Percentiles rank a stretch among this genome's conserved stretches.
These are phyloP conservation scores for Wickerhamomyces bovis DNA, from an alignment of 805 yeast species.

Conservation along the genomic window DNA sequence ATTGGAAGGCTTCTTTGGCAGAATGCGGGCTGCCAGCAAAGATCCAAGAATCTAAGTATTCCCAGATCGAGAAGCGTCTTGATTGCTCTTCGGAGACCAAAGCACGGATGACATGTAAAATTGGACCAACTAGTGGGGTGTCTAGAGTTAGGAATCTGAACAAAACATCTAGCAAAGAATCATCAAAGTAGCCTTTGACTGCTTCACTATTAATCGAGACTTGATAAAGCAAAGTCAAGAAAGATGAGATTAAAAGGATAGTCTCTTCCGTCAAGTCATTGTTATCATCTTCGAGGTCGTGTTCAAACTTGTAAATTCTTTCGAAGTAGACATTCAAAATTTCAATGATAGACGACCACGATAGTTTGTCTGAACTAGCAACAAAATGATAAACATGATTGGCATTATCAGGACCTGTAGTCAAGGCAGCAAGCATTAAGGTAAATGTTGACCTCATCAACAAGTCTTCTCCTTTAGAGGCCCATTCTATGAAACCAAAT, in stretches of 20 bases:
- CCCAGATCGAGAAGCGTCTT: slow-evolving; percentile 55
- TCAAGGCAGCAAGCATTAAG: slow-evolving; percentile 68
- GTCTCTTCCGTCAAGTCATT: slow-evolving; percentile 74
- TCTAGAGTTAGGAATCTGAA: slow-evolving; percentile 40
- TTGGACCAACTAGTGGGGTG: slow-evolving; percentile 47
- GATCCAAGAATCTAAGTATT: slow-evolving; percentile 62
- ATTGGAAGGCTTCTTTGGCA: slow-evolving; percentile 38
- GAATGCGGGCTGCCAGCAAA: slow-evolving; percentile 32
- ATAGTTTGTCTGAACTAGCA: slow-evolving; percentile 34
- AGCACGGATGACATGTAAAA: slow-evolving; percentile 50
- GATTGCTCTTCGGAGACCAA: slow-evolving; percentile 42
- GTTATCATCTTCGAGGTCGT: slow-evolving; percentile 33
- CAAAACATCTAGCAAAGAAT: slow-evolving; percentile 29
- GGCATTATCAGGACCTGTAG: slow-evolving; percentile 54
- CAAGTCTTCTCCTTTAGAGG: slow-evolving; percentile 72
- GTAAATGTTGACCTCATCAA: slow-evolving; percentile 79
- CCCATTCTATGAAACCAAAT: slow-evolving; percentile 85
- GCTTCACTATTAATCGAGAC: slow-evolving; percentile 38
- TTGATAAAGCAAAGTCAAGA: slow-evolving; percentile 57
- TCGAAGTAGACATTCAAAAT: slow-evolving; percentile 48
- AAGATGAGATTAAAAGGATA: slow-evolving; percentile 64
- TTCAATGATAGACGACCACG: slow-evolving; percentile 51
- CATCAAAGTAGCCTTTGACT: slow-evolving; percentile 27
- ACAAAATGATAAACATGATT: slow-evolving; percentile 43
- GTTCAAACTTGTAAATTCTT: slow-evolving; percentile 32